phyloP scores from a whole-genome alignment of 352 stramenopile species.

The Pythium plurisporium region DNA sequence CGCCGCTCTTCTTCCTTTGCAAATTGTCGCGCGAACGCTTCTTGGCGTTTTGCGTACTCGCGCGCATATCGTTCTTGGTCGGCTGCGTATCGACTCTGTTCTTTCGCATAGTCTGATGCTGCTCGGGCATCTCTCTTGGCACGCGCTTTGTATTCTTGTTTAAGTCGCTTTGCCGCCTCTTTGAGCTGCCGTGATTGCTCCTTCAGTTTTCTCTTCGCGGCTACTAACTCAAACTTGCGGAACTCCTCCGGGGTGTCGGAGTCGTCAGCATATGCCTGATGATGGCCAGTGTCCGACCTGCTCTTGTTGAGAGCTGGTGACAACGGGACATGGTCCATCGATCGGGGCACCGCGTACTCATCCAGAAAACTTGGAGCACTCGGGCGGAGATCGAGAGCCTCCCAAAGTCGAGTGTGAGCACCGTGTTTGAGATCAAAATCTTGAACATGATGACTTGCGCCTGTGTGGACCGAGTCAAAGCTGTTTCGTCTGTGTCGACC shows the following conservation, averaged over 20 bases:
- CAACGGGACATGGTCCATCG: background rate
- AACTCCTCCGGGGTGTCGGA: background rate
- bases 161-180: conserved; percentile 13
- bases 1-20: conserved; percentile 1
- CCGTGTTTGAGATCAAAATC: conserved; percentile 29
- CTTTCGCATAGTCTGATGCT: background rate
- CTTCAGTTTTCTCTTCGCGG: conserved; percentile 18
- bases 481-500: conserved; percentile 33
- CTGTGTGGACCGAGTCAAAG: conserved; percentile 35
- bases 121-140: conserved; percentile 6
- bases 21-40: background rate
- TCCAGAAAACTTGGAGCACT: conserved; percentile 37
- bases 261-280: background rate
- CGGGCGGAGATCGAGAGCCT: conserved; percentile 40
- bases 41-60: background rate
- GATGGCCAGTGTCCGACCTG: conserved; percentile 5
- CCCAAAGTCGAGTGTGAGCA: conserved; percentile 42
- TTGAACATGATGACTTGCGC: background rate
- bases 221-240: conserved; percentile 19
- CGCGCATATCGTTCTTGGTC: conserved; percentile 3
- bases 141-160: conserved; percentile 17
- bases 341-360: conserved; percentile 9
- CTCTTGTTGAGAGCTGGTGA: conserved; percentile 4
- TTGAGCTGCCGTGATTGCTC: conserved; percentile 23
- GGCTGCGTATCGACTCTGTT: background rate